Conservation (phyloP, 768 basidiomycete genomes). For the Russula sp. region DNA sequence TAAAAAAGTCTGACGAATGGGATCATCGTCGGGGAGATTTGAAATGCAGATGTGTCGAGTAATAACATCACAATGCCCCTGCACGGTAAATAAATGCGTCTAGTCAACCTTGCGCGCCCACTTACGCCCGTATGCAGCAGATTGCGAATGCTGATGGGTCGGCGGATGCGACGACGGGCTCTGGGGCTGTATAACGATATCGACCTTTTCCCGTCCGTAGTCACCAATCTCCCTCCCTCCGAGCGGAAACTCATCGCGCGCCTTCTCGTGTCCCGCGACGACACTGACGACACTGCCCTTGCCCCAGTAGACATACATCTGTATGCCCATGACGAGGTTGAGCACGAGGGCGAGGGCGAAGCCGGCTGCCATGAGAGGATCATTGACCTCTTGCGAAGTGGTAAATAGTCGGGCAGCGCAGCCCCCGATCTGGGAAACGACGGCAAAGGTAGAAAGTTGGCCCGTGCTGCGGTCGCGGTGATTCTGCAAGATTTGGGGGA, state of each 20-base stretch:
- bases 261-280: constrained; percentile 26
- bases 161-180: constrained; percentile 41
- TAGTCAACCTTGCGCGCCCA: constrained; percentile 77
- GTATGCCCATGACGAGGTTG: constrained; percentile 78
- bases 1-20: not conserved
- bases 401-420: constrained; percentile 93
- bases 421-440: constrained; percentile 81
- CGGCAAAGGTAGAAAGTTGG: constrained; percentile 91
- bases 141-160: constrained; percentile 42
- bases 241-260: constrained; percentile 32
- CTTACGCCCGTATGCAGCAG: constrained; percentile 49
- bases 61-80: not conserved
- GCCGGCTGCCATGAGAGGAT: constrained; percentile 74
- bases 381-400: constrained; percentile 84
- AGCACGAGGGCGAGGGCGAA: constrained; percentile 80
- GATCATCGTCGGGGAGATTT: not conserved
- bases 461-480: constrained; percentile 74
- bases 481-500: constrained; percentile 92
- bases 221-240: constrained; percentile 11
- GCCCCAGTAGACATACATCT: constrained; percentile 86
- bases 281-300: constrained; percentile 38
- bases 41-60: not conserved
- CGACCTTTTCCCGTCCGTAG: constrained; percentile 37
- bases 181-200: constrained; percentile 45
- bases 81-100: not conserved